These are phyloP conservation scores for Malus hybrid DNA, from an alignment of 331 rosid genomes.

Conservation along the genomic window DNA sequence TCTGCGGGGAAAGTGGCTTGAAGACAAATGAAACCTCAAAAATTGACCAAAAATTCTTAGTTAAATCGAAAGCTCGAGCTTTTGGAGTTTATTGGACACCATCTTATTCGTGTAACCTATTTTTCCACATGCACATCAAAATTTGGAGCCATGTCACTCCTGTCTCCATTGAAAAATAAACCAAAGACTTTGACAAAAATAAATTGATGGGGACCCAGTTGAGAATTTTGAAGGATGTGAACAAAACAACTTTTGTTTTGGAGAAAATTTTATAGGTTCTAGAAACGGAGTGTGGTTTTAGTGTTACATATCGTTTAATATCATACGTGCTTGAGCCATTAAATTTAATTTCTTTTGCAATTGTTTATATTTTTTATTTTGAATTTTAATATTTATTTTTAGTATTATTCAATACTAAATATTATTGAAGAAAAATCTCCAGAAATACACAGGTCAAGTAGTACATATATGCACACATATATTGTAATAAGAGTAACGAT, in stretches of 20 bases:
- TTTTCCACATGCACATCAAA: not conserved
- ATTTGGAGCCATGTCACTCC: not conserved
- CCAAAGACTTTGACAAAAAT: not conserved
- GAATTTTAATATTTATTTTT: too few relatives aligned
- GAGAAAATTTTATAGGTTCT: not conserved
- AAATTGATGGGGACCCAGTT: not conserved
- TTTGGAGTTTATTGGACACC: not conserved
- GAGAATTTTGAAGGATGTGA: not conserved
- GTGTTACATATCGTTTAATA: too few relatives aligned
- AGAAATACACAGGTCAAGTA: too few relatives aligned
- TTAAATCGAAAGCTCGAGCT: not conserved
- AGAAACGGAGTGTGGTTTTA: not conserved
- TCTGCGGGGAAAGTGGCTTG: not conserved
- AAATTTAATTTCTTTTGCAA: too few relatives aligned
- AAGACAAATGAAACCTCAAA: not conserved
- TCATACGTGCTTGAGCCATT: too few relatives aligned
- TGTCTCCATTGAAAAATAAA: not conserved
- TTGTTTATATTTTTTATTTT: too few relatives aligned
- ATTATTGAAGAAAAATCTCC: too few relatives aligned
- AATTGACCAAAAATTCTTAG: not conserved
- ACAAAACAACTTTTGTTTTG: not conserved
- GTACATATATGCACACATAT: too few relatives aligned
- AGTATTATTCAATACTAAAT: too few relatives aligned
- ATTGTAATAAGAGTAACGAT: too few relatives aligned
- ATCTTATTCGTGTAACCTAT: too few relatives aligned